phyloP scores from a whole-genome alignment of 345 rosid genomes.

The Aurinia saxatilis region DNA sequence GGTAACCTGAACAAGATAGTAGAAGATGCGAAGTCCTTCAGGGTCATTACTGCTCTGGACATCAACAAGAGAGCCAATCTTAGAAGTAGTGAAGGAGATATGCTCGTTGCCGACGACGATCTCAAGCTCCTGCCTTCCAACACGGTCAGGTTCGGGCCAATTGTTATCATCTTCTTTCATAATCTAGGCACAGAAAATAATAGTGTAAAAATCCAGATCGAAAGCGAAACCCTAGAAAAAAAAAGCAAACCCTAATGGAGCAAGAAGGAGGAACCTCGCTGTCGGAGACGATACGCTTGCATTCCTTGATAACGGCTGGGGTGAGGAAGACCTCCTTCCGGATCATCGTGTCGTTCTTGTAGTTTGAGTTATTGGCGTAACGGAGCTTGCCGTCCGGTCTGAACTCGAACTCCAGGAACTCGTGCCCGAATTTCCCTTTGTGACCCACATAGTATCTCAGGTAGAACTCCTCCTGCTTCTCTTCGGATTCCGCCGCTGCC shows the following conservation, averaged over 20 bases:
- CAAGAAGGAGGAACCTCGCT: conserved; percentile 52
- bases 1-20: conserved; percentile 96
- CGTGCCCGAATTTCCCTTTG: conserved; percentile 98
- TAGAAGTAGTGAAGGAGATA: conserved; percentile 88
- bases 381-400: conserved; percentile 94
- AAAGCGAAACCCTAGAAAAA: background rate
- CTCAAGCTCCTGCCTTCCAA: conserved; percentile 96
- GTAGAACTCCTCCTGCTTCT: conserved; percentile 81
- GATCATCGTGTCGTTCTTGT: conserved; percentile 99
- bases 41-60: conserved; percentile 94
- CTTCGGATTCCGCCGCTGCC: conserved; percentile 66
- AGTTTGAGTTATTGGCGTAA: conserved; percentile 96
- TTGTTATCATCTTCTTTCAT: conserved; percentile 98
- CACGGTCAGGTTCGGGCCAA: conserved; percentile 99
- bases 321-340: conserved; percentile 95
- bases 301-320: conserved; percentile 87
- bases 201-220: no score
- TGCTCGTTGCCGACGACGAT: conserved; percentile 98
- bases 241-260: conserved; percentile 2
- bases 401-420: conserved; percentile 98
- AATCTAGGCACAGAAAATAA: conserved; percentile 39
- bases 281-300: conserved; percentile 96
- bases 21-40: conserved; percentile 96
- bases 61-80: conserved; percentile 98
- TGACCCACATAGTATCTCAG: conserved; percentile 95